Conservation (phyloP, 352 stramenopile species). For the Pythium biforme region DNA sequence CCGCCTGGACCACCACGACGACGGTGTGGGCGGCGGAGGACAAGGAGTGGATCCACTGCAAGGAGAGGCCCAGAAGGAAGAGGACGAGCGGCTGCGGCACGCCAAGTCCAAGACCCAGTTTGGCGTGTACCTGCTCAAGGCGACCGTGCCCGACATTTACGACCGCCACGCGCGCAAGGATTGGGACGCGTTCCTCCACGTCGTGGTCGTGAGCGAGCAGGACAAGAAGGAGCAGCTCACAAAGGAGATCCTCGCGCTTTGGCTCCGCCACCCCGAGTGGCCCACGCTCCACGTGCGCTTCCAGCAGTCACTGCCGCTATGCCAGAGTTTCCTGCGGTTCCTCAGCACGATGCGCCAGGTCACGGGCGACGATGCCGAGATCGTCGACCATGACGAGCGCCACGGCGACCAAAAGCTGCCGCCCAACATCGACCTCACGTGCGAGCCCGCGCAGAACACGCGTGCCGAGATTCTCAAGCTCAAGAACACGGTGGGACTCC, state of each 20-base stretch:
- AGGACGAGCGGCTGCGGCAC: slow-evolving; percentile 15
- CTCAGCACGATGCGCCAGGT: slow-evolving; percentile 42
- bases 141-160: slow-evolving; percentile 63
- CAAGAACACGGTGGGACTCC: slow-evolving; percentile 65
- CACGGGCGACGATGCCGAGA: slow-evolving; percentile 27
- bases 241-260: slow-evolving; percentile 52
- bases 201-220: slow-evolving; percentile 47
- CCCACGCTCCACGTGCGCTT: slow-evolving; percentile 65
- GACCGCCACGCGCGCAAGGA: slow-evolving; percentile 58
- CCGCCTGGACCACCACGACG: slow-evolving; percentile 26
- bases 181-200: slow-evolving; percentile 72
- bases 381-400: slow-evolving; percentile 18
- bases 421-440: slow-evolving; percentile 60
- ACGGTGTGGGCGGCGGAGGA: neutral
- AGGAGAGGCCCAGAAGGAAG: slow-evolving; percentile 8
- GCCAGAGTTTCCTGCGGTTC: slow-evolving; percentile 45
- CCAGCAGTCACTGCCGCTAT: slow-evolving; percentile 43
- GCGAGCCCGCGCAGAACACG: slow-evolving; percentile 41
- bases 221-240: slow-evolving; percentile 69
- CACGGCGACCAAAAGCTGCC: slow-evolving; percentile 20
- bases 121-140: slow-evolving; percentile 54
- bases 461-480: slow-evolving; percentile 41
- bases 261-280: slow-evolving; percentile 61
- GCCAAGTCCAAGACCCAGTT: slow-evolving; percentile 53
- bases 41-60: neutral